phyloP scores from a whole-genome alignment of 306 rosid species.

The Prunus kanzakura region DNA sequence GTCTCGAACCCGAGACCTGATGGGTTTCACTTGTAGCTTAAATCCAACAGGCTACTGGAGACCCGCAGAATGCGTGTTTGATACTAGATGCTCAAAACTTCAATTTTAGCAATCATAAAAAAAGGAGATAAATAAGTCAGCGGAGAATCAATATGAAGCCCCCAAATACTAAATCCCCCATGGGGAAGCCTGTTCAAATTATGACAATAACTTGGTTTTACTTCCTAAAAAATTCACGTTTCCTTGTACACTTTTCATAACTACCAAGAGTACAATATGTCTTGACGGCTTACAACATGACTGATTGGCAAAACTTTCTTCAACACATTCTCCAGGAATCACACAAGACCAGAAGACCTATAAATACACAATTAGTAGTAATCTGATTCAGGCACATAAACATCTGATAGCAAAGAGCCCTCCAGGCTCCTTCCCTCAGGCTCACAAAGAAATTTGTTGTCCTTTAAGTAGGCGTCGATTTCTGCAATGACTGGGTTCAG shows the following conservation, averaged over 20 bases:
- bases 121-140: not conserved
- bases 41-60: too few relatives aligned
- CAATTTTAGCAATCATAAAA: not conserved
- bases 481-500: conserved; percentile 26
- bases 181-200: not conserved
- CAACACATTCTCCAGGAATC: not conserved
- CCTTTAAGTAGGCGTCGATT: conserved; percentile 64
- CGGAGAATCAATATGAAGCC: not conserved
- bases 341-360: not conserved
- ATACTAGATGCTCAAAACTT: not conserved
- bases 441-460: conserved; percentile 46
- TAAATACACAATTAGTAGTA: conserved; percentile 2
- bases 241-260: not conserved
- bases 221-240: not conserved
- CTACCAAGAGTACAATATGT: not conserved
- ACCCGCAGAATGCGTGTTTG: not conserved
- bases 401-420: conserved; percentile 47
- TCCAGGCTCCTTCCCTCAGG: conserved; percentile 56
- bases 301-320: not conserved
- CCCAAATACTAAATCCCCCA: not conserved
- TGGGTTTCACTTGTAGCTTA: too few relatives aligned
- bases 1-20: too few relatives aligned
- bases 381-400: conserved; percentile 7
- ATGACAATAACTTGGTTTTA: not conserved
- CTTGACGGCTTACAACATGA: not conserved